Evolutionary conservation across 2,329 filamentous ascomycete genomes (phyloP), one percentile per base, ranked within the genome.

Genomic region (Colletotrichum spinosum): DNA sequence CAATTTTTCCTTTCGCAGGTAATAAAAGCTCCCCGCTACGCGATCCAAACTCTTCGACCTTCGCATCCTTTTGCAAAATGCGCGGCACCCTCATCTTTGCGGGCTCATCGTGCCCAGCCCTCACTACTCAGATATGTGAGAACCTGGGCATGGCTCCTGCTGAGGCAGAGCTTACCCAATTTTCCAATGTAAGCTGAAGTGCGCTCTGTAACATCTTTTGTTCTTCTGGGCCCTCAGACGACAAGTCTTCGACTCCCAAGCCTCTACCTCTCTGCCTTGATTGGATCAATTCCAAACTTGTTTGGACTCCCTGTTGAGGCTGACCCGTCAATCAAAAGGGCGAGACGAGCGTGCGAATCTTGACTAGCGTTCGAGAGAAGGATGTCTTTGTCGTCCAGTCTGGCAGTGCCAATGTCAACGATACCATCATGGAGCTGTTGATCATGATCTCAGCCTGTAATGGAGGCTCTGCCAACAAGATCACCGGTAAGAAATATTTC

Each of bases 401-500:
- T 68, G 96, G 96, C 70, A 97, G 96, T 81, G 86, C 89, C 76
- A 93, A 92, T 81, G 97, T 97, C 85, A 99, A 99, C 79, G 96
- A 99, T 81, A 97, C 93, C 74, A 94, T 99, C 76, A 97, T 99
- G 94, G 96, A 99, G 85, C 87, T 99, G 76, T 87, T 99, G 76
- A 98, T 99, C 80, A 97, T 99, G 93, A 97, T 98, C 73, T 96
- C 93, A 70, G 96, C 96, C 71, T 99, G 96, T 86, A 98, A 97
- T 80, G 94, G 96, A 75, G 96, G 95, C 70, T 98, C 96, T 59
- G 93, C 96, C 68, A 97, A 94, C 83, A 97, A 96, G 74, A 92
- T 98, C 76, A 98, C 95, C 72, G 95, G 95, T 97, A 84, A 72
- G 86, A 25, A 35, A 15, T 10, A 10, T 13, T 13, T 15, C 34